Base-by-base conservation (phyloP, 106 monocot genomes). In the Dendrobium chrysotoxum region DNA sequence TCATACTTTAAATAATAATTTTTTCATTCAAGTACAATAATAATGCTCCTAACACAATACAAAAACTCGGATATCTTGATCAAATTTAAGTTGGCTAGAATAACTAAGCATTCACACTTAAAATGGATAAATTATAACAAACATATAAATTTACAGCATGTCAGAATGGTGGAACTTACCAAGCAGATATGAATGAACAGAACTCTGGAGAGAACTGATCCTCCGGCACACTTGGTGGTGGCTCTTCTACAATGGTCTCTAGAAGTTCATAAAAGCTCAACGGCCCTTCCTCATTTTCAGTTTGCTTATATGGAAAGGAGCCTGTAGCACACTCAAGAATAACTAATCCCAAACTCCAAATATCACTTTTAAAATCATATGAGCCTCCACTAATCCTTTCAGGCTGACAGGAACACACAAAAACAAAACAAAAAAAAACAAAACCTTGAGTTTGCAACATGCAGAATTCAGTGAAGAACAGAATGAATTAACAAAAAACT, bases 151-250 rank as follows among this genome's bases (percentile, higher is more conserved):
- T 35, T 35, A 35, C 16, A 68, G 46, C 20, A 47, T 40, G 28
- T 23, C 11, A 67, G 30, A 72, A 72, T 9, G 28, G n/a, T 75
- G 23, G 30, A 38, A 35, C 76, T 82, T 93, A 98, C 97, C 97
- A 95, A 53, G 91, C 83, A 77, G 97, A 92, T 80, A 98, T 92
- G 82, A 98, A 98, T 47, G 94, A 92, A 87, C 98, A 98, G 31
- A 98, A 91, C 84, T 98, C 98, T 53, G 98, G 98, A 7, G 98
- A 98, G 77, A 98, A 98, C 79, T 98, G 98, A 86, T 98, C 98
- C 40, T 91, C 20, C 18, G 98, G 98, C 25, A 95, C 98, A 82
- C 87, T 85, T 44, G 98, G 94, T 72, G 94, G 88, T 50, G 94
- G 92, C 64, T 94, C 92, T 11, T 92, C 94, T n/a, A 94, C 98